A percentile compares a stretch with the other conserved stretches of the same genome.
phyloP scores from a whole-genome alignment of 441 rosid genomes.

The Biscutella laevigata region DNA sequence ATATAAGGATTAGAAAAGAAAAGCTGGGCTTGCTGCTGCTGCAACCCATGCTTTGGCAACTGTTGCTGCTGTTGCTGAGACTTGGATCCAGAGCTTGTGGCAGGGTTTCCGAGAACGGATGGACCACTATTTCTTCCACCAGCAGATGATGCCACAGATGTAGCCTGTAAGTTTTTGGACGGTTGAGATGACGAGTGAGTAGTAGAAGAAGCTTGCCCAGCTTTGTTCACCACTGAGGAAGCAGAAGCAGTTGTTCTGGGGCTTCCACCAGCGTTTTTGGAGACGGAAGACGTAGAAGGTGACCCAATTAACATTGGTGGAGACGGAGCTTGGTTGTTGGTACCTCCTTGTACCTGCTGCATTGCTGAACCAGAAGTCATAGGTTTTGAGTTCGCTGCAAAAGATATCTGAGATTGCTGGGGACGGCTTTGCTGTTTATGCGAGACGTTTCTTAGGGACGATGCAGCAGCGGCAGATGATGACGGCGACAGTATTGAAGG shows the following conservation, averaged over 20 bases:
- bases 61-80: conserved; percentile 57
- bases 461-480: conserved; percentile 33
- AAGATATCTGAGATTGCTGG: conserved; percentile 80
- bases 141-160: conserved; percentile 49
- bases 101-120: conserved; percentile 60
- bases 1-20: conserved; percentile 41
- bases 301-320: conserved; percentile 67
- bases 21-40: conserved; percentile 49
- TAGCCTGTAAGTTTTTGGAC: conserved; percentile 47
- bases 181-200: conserved; percentile 57
- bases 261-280: conserved; percentile 83
- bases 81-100: conserved; percentile 47
- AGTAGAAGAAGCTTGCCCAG: conserved; percentile 57
- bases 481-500: conserved; percentile 38
- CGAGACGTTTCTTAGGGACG: conserved; percentile 48
- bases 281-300: conserved; percentile 72
- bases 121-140: conserved; percentile 49
- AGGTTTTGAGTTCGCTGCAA: conserved; percentile 61
- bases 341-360: conserved; percentile 42
- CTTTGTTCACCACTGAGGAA: conserved; percentile 49
- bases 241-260: conserved; percentile 66
- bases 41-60: conserved; percentile 46
- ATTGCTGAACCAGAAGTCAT: conserved; percentile 37
- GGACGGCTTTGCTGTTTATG: conserved; percentile 72
- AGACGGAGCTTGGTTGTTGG: conserved; percentile 48